phyloP scores from a whole-genome alignment of 2,329 filamentous ascomycete species.

The Ceratocystis harringtonii region DNA sequence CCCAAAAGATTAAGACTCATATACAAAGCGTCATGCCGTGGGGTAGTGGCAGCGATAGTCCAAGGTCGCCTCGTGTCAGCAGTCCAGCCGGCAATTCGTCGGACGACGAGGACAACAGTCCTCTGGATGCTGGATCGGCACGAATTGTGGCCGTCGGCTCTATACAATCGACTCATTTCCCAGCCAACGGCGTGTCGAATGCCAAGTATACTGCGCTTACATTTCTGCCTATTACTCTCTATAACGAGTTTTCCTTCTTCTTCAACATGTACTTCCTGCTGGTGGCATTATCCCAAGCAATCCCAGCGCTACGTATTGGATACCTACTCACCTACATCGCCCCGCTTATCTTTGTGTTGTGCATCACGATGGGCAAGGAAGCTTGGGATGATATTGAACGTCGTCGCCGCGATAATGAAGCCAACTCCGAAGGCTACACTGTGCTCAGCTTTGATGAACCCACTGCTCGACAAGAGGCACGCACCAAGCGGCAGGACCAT shows the following conservation, averaged over 20 bases:
- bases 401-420: constrained; percentile 75
- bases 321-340: constrained; percentile 92
- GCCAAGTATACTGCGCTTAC: constrained; percentile 94
- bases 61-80: constrained; percentile 18
- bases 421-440: constrained; percentile 80
- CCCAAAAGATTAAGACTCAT: constrained; percentile 24
- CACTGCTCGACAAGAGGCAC: constrained; percentile 23
- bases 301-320: constrained; percentile 77
- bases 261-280: constrained; percentile 99
- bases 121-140: constrained; percentile 53
- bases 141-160: constrained; percentile 64
- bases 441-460: constrained; percentile 57
- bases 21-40: constrained; percentile 53
- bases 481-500: constrained; percentile 17
- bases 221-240: constrained; percentile 84
- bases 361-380: constrained; percentile 89
- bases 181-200: constrained; percentile 84
- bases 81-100: constrained; percentile 27
- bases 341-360: constrained; percentile 77
- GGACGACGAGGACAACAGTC: constrained; percentile 36
- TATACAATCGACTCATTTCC: constrained; percentile 58
- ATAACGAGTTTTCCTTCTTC: constrained; percentile 99
- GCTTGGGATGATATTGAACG: constrained; percentile 84
- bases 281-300: constrained; percentile 84
- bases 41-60: constrained; percentile 15